Evolutionary conservation across 129 eudicot species (phyloP), one percentile per base, ranked within the genome.

Genomic region (Gnaphalium uliginosum): DNA sequence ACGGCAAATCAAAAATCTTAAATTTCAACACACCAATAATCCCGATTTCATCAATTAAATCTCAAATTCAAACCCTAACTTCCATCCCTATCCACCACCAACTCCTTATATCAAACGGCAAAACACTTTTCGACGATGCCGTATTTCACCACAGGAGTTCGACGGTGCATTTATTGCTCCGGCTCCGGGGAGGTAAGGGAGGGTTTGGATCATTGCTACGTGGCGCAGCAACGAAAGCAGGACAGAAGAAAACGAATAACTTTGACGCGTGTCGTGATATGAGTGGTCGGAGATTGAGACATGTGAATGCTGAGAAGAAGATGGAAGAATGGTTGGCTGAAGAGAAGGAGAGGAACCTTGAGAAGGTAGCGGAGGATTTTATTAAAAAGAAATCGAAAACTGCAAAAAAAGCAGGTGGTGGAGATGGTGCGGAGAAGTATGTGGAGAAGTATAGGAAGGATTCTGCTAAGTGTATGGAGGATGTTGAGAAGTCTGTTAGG

Each of bases 221-320:
- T 32, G 98, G 97, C 21, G 93, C 96, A 1, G 97, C 90, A 51
- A 88, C 97, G 7, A 94, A 94, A 82, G 98, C 96, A 1, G 98
- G 99, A 24, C 99, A 94, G 76, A 93, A 93, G 84, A 94, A 90
- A 83, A 90, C 97, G 33, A 94, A 87, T 58, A 94, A 94, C 64
- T 94, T 94, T 33, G 99, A 91, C 66, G 99, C 99, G 46, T 94
- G 99, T 73, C 76, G 99, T 50, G 99, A 94, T 79, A 91, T 94
- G 99, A 94, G 93, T 77, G 99, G 99, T n/a, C 82, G 99, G 81
- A 85, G 99, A 83, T 50, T 94, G 80, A 81, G 93, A 84, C 97
- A 91, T n/a, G 97, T 86, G 82, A 88, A 91, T 35, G 94, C 92
- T 60, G 96, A 91, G 87, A 94, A 91, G 96, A 94, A 86, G 90